Evolutionary conservation across 257 asterid genomes (phyloP).

Genomic region (Perilla frutescens): DNA sequence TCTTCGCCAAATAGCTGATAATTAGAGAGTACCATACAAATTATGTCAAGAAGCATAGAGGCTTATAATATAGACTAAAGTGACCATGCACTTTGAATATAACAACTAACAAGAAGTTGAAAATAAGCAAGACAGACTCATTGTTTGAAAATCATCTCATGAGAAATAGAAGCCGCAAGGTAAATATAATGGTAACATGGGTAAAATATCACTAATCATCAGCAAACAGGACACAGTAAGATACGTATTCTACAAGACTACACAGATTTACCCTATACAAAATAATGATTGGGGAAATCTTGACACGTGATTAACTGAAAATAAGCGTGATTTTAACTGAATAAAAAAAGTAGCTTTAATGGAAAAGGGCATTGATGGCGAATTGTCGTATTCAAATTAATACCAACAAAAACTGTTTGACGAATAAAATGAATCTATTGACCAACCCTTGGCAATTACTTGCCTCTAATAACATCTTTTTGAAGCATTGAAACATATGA

Average conservation of each 20-base stretch:
- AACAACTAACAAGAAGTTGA: neutral
- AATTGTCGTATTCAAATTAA: neutral
- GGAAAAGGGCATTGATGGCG: slow-evolving; percentile 12
- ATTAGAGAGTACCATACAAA: neutral
- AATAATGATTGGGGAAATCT: slow-evolving; percentile 1
- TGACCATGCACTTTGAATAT: neutral
- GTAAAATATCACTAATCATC: neutral
- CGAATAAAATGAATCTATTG: slow-evolving; percentile 21
- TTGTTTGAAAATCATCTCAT: neutral
- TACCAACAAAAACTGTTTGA: slow-evolving; percentile 8
- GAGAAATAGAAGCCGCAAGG: neutral
- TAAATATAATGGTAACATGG: slow-evolving; percentile 3
- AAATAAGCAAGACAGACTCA: neutral
- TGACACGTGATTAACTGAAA: neutral
- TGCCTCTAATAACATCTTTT: slow-evolving; percentile 10
- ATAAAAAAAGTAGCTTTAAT: slow-evolving; percentile 2
- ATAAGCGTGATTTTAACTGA: slow-evolving; percentile 12
- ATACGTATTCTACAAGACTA: slow-evolving; percentile 1
- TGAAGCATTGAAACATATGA: neutral
- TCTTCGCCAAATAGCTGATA: neutral
- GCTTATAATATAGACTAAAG: neutral
- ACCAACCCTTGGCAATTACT: slow-evolving; percentile 1
- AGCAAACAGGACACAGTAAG: neutral
- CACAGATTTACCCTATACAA: slow-evolving; percentile 10
- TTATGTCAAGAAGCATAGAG: neutral